Percentiles rank a stretch among this genome's conserved stretches.
These are phyloP conservation scores for Suhomyces guaymorum DNA, from an alignment of 1,139 yeast genomes.

Conservation along the genomic window DNA sequence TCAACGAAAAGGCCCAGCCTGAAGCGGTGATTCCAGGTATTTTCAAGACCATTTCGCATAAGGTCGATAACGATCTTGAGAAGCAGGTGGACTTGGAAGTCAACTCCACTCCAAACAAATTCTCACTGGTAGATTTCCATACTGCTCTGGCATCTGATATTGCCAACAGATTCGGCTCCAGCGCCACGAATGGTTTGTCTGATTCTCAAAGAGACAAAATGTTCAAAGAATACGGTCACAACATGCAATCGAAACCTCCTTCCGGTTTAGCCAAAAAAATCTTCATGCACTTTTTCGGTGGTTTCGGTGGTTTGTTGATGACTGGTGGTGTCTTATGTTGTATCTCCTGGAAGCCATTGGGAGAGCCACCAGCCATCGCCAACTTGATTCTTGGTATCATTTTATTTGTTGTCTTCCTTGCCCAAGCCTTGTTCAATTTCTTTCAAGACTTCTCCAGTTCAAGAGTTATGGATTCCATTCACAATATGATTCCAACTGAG, in stretches of 20 bases:
- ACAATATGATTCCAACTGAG: conserved; percentile 44
- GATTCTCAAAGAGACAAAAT: conserved; percentile 16
- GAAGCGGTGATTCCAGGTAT: conserved; percentile 35
- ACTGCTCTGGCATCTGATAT: conserved; percentile 23
- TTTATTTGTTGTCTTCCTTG: conserved; percentile 43
- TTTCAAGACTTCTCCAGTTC: conserved; percentile 53
- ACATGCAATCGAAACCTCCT: conserved; percentile 42
- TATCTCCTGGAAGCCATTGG: conserved; percentile 53
- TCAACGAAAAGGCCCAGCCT: conserved; percentile 26
- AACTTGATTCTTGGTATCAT: conserved; percentile 50
- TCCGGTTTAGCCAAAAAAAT: conserved; percentile 33
- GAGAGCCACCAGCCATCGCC: conserved; percentile 50
- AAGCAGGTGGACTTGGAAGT: conserved; percentile 8
- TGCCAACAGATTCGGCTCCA: conserved; percentile 24
- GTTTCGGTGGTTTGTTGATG: conserved; percentile 49
- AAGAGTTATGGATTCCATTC: conserved; percentile 51
- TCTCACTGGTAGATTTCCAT: conserved; percentile 30
- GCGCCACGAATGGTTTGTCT: conserved; percentile 22
- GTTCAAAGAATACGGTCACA: conserved; percentile 34
- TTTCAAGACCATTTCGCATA: conserved; percentile 40
- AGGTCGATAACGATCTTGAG: conserved; percentile 28
- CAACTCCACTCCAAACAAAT: conserved; percentile 15
- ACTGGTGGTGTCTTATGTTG: conserved; percentile 49
- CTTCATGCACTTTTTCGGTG: conserved; percentile 49
- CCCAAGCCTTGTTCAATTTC: conserved; percentile 51